Percentiles rank a stretch among this genome's conserved stretches.
These are phyloP conservation scores for Helianthus annuus DNA, from an alignment of 129 eudicot species.

Conservation along the genomic window DNA sequence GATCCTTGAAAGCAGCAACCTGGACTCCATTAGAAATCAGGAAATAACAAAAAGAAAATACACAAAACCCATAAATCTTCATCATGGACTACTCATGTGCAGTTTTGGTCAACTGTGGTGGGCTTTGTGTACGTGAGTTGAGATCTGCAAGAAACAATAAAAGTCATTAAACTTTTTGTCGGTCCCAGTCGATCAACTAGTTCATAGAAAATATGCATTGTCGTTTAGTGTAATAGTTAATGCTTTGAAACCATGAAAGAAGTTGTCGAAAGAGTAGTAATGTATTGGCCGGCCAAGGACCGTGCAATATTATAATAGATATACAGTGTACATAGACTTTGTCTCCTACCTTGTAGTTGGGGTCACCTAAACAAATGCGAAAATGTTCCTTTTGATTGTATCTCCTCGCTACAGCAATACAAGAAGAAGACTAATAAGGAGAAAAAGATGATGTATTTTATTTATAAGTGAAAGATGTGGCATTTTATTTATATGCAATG, in stretches of 20 bases:
- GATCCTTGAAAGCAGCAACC: constrained; percentile 16
- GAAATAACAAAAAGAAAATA: constrained; percentile 22
- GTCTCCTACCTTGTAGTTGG: too few relatives aligned
- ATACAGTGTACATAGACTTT: neutral
- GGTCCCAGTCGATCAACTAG: neutral
- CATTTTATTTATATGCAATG: too few relatives aligned
- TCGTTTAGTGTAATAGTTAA: constrained; percentile 21
- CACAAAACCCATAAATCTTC: constrained; percentile 9
- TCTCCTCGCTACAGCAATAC: too few relatives aligned
- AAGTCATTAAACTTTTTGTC: constrained; percentile 11
- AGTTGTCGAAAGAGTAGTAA: neutral
- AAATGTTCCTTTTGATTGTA: too few relatives aligned
- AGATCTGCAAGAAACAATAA: constrained; percentile 8
- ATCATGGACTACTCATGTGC: neutral
- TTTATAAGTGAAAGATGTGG: too few relatives aligned
- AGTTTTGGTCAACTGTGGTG: constrained; percentile 24
- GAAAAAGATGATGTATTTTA: too few relatives aligned
- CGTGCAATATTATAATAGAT: neutral
- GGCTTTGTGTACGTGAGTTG: neutral
- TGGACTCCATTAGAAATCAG: constrained; percentile 23
- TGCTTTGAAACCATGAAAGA: neutral
- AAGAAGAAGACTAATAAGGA: too few relatives aligned
- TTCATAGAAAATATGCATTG: constrained; percentile 20
- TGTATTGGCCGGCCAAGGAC: neutral
- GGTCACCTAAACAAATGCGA: too few relatives aligned